Evolutionary conservation across 805 yeast genomes (phyloP).

Genomic region (Lipomyces sp.): DNA sequence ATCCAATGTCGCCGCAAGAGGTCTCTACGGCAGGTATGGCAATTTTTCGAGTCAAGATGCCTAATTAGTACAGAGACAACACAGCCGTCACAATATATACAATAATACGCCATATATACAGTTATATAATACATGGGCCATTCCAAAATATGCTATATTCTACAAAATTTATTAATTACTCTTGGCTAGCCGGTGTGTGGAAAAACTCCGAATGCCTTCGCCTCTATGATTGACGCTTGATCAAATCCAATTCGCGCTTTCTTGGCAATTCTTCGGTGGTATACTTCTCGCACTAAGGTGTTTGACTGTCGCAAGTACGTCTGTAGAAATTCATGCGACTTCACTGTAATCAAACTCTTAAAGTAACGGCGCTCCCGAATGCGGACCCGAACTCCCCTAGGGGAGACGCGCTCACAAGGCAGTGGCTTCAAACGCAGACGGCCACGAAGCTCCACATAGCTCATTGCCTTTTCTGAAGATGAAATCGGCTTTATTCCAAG

Average conservation of each 20-base stretch:
- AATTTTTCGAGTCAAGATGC: neutral
- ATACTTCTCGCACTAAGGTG: neutral
- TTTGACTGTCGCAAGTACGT: neutral
- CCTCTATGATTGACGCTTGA: neutral
- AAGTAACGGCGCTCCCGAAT: neutral
- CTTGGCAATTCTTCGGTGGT: neutral
- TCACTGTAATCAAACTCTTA: neutral
- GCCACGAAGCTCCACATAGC: neutral
- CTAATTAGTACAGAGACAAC: neutral
- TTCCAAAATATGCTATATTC: neutral
- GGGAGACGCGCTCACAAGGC: neutral
- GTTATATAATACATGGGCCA: neutral
- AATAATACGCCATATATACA: neutral
- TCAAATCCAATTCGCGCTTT: conserved; percentile 2
- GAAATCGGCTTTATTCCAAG: conserved; percentile 9
- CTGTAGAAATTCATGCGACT: neutral
- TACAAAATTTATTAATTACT: neutral
- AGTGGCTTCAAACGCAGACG: neutral
- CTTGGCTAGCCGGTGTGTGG: neutral
- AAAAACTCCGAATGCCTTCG: neutral
- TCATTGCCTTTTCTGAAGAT: conserved; percentile 2
- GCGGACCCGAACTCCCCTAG: neutral
- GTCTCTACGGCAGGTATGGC: neutral
- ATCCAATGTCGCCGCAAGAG: no score
- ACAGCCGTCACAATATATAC: neutral